A percentile compares a stretch with the other conserved stretches of the same genome.
phyloP scores from a whole-genome alignment of 371 early-diverging fungal genomes.

The Actinomucor elegans region DNA sequence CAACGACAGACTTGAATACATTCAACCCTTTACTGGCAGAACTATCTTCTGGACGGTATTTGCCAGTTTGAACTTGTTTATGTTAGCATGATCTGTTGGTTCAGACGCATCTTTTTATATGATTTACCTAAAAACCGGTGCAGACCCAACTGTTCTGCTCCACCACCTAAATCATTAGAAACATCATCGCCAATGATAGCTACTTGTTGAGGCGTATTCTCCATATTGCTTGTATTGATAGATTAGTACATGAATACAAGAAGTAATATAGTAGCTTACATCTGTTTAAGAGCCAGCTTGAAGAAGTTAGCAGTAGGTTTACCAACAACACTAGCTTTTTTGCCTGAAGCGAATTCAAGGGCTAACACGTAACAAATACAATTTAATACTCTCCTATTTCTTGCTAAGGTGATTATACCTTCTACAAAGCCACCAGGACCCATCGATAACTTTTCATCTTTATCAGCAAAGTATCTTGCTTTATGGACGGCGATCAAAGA shows the following conservation, averaged over 20 bases:
- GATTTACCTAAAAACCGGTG: slow-evolving; percentile 62
- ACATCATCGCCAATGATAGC: slow-evolving; percentile 89
- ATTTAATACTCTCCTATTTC: not conserved
- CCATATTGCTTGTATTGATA: slow-evolving; percentile 16
- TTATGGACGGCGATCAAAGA: slow-evolving; percentile 79
- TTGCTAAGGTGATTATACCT: slow-evolving; percentile 25
- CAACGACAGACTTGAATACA: slow-evolving; percentile 42
- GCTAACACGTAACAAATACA: slow-evolving; percentile 30
- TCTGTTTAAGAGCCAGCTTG: slow-evolving; percentile 69
- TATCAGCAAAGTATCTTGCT: slow-evolving; percentile 72
- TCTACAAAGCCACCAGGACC: slow-evolving; percentile 89
- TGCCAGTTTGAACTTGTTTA: slow-evolving; percentile 73
- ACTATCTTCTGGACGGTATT: slow-evolving; percentile 77
- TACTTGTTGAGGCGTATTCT: slow-evolving; percentile 46
- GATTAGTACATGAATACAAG: no score
- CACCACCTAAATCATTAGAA: slow-evolving; percentile 75
- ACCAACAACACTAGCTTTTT: slow-evolving; percentile 73
- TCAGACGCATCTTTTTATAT: no score
- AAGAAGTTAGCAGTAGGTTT: slow-evolving; percentile 80
- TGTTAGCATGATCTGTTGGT: no score
- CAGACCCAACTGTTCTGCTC: slow-evolving; percentile 71
- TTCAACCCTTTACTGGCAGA: slow-evolving; percentile 10
- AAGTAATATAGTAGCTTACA: no score
- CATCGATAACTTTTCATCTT: slow-evolving; percentile 62
- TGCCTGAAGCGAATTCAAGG: slow-evolving; percentile 75